phyloP scores from a whole-genome alignment of 805 yeast genomes.

The Pichia exigua region DNA sequence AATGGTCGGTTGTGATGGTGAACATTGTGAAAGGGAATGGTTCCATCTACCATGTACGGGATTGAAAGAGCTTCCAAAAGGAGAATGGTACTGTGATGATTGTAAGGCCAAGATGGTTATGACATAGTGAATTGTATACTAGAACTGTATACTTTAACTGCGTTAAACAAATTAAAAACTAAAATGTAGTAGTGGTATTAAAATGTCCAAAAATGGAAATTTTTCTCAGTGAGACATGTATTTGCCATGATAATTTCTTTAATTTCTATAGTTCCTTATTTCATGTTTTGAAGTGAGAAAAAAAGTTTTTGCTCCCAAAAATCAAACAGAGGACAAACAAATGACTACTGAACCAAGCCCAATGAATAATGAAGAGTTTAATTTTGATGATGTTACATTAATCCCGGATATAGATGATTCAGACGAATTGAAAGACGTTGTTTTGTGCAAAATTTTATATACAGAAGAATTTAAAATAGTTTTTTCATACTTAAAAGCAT shows the following conservation, averaged over 20 bases:
- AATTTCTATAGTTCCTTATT: not conserved
- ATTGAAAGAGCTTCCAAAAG: slow-evolving; percentile 75
- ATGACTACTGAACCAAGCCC: not conserved
- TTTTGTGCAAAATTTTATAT: slow-evolving; percentile 59
- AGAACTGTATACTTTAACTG: not conserved
- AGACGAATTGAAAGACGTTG: slow-evolving; percentile 8
- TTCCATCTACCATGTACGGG: slow-evolving; percentile 93
- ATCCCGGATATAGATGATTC: slow-evolving; percentile 10
- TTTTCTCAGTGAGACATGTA: not conserved
- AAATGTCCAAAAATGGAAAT: slow-evolving; percentile 5
- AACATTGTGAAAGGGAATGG: slow-evolving; percentile 88
- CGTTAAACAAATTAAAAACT: not conserved
- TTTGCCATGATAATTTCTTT: not conserved
- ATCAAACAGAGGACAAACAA: no score
- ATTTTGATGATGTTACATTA: slow-evolving; percentile 13
- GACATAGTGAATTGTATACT: not conserved
- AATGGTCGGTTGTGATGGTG: slow-evolving; percentile 98
- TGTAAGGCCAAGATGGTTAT: slow-evolving; percentile 32
- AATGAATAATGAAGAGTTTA: slow-evolving; percentile 8
- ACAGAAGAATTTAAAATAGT: slow-evolving; percentile 58
- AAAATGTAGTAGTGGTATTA: not conserved
- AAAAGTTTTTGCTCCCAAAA: no score
- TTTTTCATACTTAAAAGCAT: slow-evolving; percentile 54
- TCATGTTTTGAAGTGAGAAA: not conserved
- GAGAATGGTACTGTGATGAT: slow-evolving; percentile 75